Evolutionary conservation across 2,329 filamentous ascomycete genomes (phyloP), one percentile per base, ranked within the genome.

Genomic region (Aspergillus luchuensis): DNA sequence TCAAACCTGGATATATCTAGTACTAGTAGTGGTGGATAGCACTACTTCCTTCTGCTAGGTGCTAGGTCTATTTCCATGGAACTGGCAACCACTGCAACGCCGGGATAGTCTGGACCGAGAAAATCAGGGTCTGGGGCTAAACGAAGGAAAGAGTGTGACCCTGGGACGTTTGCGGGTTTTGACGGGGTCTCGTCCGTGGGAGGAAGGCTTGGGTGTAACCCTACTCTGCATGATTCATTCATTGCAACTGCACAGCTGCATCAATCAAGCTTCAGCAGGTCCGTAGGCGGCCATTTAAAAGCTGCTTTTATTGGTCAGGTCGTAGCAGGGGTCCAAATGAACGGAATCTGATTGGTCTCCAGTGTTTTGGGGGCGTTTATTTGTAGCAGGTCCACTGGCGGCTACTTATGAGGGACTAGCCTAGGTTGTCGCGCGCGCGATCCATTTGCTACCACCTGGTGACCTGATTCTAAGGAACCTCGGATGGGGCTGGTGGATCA

Each of bases 221-320:
- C 41, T 21, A 19, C 19, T 13, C 33, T 36, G 33, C 41, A 23
- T 11, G 41, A 11, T 21, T 6, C 11, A 11, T 45, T 45, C 10
- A 21, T 45, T n/a, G 33, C 10, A 45, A 23, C 41, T 47, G 8
- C 23, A n/a, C 8, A 6, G 13, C 45, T 49, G 45, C 45, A 49
- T 49, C 45, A 23, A 25, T 50, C 47, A 50, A 50, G 47, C 47
- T 50, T 50, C 47, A 30, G 47, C 41, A 23, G 25, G 25, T 17
- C 25, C 25, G 47, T 50, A 50, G 47, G 47, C 47, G 47, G 47
- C 47, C 47, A 50, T n/a, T 33, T 50, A 50, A 50, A 30, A 25
- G 8, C 15, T 17, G 41, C 17, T 19, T 13, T 30, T 0, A 50
- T 50, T 50, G 47, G 47, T 17, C 15, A 15, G 8, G 13, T 28